phyloP scores from a whole-genome alignment of 2,329 filamentous ascomycete species.

The Hirsutella rhossiliensis region DNA sequence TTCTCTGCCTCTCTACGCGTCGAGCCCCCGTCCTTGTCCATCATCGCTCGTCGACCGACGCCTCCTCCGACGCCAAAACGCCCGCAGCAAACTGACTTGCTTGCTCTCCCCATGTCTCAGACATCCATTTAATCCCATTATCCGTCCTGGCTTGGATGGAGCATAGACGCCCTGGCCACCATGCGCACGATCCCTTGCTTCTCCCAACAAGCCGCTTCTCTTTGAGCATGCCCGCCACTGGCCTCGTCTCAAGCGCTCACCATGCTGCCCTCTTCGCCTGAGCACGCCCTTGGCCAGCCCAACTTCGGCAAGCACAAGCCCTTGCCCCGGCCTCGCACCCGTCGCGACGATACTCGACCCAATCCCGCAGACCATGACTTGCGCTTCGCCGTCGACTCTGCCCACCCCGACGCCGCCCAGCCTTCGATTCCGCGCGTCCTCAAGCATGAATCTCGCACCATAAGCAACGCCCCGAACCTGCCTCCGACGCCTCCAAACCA shows the following conservation, averaged over 20 bases:
- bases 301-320: slow-evolving; percentile 35
- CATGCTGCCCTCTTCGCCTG: slow-evolving; percentile 12
- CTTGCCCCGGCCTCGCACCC: slow-evolving; percentile 23
- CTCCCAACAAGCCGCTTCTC: background rate
- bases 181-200: background rate
- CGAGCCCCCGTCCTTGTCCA: too few species aligned
- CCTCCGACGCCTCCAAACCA: slow-evolving; percentile 54
- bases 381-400: slow-evolving; percentile 13
- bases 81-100: background rate
- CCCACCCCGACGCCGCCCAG: slow-evolving; percentile 16
- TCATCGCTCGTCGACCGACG: too few species aligned
- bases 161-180: background rate
- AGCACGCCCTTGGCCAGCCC: slow-evolving; percentile 15
- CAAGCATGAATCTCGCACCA: slow-evolving; percentile 28
- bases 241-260: slow-evolving; percentile 4
- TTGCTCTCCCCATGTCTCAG: background rate
- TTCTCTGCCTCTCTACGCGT: too few species aligned
- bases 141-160: background rate
- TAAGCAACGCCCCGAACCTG: slow-evolving; percentile 33
- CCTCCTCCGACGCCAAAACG: background rate
- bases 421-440: slow-evolving; percentile 25
- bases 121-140: background rate
- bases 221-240: background rate
- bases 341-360: slow-evolving; percentile 14
- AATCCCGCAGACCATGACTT: slow-evolving; percentile 9